Evolutionary conservation across 2,329 filamentous ascomycete genomes (phyloP), one percentile per base, ranked within the genome.

Genomic region (Diaporthe humulicola): DNA sequence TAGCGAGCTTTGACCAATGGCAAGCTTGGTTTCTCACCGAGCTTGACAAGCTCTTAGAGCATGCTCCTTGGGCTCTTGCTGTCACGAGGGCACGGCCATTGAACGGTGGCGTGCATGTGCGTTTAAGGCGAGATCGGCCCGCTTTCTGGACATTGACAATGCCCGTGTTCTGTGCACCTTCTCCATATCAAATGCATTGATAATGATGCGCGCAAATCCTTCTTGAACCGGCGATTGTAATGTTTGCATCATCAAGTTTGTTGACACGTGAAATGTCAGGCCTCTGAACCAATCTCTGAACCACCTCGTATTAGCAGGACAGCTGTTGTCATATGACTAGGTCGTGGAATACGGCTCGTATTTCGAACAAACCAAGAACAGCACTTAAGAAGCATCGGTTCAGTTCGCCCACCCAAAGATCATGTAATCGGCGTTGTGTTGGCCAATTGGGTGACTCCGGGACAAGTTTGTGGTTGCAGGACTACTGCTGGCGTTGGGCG

Each of bases 1-100:
- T 40, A 40, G 48, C 1, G n/a, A 69, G 48, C 48, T 69, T 40
- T 19, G 48, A 28, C 64, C 64, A 69, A 69, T 69, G 45, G n/a
- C 15, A 12, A 69, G 45, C 64, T 50, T 3, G 12, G 22, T 38
- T 5, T 40, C 15, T 22, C 9, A 2, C 15, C 7, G 30, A 50
- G 61, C 42, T 17, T 22, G 9, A 25, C 42, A 36, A 28, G 33
- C 64, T 54, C 19, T 15, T 5, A 36, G 42, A 50, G 19, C 30
- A 36, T 17, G 22, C 28, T 66, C 15, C 15, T 50, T 50, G 25
- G 42, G 33, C 3, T 12, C 38, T 50, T 36, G 4, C n/a, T 28
- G 64, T 12, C 15, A n/a, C n/a, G 22, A 22, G 48, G 9, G 48
- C 45, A 69, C 64, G 64, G 64, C n/a, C 45, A 14, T 69, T 8